Percentiles rank a stretch among this genome's conserved stretches.
phyloP scores from a whole-genome alignment of 2,329 filamentous ascomycete species.

The Claviceps arundinis region DNA sequence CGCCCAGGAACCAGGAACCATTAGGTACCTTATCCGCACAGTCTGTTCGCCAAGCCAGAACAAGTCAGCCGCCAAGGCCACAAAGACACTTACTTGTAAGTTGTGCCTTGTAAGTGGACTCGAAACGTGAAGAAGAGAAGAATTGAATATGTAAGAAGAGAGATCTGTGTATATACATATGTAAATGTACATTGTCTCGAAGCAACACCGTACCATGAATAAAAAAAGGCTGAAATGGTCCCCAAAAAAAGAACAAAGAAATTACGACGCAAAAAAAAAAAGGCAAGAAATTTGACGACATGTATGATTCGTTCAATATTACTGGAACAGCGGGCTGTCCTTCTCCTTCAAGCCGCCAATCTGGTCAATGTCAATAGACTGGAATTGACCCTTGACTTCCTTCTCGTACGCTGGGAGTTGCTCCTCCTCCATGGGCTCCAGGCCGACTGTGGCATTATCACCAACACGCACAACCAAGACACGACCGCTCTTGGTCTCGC shows the following conservation, averaged over 20 bases:
- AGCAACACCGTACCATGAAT: no score
- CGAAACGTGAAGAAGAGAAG: no score
- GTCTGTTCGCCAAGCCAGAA: no score
- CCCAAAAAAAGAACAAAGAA: conserved; percentile 4
- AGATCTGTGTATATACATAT: no score
- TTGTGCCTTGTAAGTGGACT: no score
- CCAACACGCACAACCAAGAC: conserved; percentile 87
- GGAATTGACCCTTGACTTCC: conserved; percentile 65
- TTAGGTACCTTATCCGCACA: no score
- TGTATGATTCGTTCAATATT: conserved; percentile 8
- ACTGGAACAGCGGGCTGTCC: conserved; percentile 33
- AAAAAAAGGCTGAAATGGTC: conserved; percentile 4
- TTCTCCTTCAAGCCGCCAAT: conserved; percentile 95
- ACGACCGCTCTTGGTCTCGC: conserved; percentile 69
- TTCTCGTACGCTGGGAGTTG: conserved; percentile 81
- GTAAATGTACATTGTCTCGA: no score
- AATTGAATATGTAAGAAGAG: no score
- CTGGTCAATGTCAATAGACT: conserved; percentile 86
- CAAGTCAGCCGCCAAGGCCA: no score
- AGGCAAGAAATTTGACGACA: conserved; percentile 1
- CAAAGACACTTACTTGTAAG: no score
- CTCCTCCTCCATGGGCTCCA: conserved; percentile 74
- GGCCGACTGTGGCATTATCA: conserved; percentile 69
- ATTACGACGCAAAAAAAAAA: conserved; percentile 6
- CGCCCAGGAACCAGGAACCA: no score